Conservation (phyloP, 2,329 filamentous ascomycete species). For the Davidsoniella neocaledoniae region DNA sequence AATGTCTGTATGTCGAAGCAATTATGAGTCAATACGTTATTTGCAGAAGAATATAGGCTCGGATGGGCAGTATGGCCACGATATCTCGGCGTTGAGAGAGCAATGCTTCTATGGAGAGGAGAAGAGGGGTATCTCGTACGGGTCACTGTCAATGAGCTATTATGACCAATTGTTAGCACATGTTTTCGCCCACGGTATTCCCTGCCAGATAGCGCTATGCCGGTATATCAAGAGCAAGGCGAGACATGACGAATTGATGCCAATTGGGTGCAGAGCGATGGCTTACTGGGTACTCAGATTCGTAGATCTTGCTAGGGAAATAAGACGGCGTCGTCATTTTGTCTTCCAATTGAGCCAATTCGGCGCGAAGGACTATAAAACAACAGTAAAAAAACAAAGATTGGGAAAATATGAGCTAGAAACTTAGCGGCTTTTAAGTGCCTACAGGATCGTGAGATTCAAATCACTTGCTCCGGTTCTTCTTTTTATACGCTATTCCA, state of each 20-base stretch:
- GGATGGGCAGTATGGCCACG: background rate
- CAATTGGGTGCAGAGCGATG: slow-evolving; percentile 14
- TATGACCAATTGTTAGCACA: slow-evolving; percentile 13
- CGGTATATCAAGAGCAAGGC: too few relatives aligned
- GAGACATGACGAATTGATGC: slow-evolving; percentile 2
- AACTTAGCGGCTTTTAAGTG: background rate
- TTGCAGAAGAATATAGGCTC: background rate
- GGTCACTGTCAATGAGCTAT: slow-evolving; percentile 97
- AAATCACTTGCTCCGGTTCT: background rate
- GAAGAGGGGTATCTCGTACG: slow-evolving; percentile 42
- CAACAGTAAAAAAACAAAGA: background rate
- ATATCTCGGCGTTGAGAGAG: too few relatives aligned
- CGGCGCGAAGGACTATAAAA: background rate
- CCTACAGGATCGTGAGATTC: background rate
- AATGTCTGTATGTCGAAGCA: slow-evolving; percentile 43
- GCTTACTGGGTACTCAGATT: slow-evolving; percentile 76
- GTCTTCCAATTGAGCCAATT: background rate
- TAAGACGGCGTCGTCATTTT: slow-evolving; percentile 11
- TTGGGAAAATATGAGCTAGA: too few relatives aligned
- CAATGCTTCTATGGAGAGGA: background rate
- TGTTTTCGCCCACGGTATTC: background rate
- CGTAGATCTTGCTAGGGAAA: slow-evolving; percentile 49
- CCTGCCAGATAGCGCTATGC: background rate
- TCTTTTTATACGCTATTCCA: background rate
- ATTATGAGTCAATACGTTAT: background rate